Evolutionary conservation across 2,329 filamentous ascomycete genomes (phyloP).

Genomic region (Penicillium sp.): DNA sequence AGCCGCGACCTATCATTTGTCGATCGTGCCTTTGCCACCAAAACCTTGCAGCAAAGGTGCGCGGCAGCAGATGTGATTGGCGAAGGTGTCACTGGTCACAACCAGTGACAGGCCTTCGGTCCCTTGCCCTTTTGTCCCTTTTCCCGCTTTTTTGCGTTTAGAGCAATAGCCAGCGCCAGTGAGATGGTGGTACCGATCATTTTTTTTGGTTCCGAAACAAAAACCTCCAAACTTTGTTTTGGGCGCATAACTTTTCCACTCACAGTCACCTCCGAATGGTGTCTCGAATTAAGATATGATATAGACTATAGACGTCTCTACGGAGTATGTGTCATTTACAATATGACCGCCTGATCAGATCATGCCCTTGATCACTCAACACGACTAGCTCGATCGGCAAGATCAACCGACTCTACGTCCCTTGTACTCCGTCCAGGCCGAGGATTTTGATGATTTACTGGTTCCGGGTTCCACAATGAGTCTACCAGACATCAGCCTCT

Average conservation of each 20-base stretch:
- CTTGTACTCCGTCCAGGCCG: background rate
- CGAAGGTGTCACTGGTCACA: slow-evolving; percentile 4
- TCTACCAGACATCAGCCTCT: background rate
- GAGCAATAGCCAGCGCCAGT: slow-evolving; percentile 4
- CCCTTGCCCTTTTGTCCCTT: background rate
- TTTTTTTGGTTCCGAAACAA: slow-evolving; percentile 19
- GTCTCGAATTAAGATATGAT: background rate
- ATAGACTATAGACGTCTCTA: too few species aligned
- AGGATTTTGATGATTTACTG: background rate
- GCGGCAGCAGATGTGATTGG: slow-evolving; percentile 6
- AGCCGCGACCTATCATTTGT: slow-evolving; percentile 2
- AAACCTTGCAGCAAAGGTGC: background rate
- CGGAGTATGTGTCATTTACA: background rate
- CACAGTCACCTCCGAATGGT: background rate
- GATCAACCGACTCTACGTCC: background rate
- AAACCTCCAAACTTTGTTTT: background rate
- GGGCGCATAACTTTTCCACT: slow-evolving; percentile 2
- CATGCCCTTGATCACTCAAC: too few species aligned
- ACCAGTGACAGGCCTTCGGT: slow-evolving; percentile 15
- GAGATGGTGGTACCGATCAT: slow-evolving; percentile 2
- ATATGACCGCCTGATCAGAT: background rate
- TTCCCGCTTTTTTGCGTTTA: background rate
- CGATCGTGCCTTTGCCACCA: slow-evolving; percentile 9
- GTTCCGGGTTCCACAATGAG: slow-evolving; percentile 1
- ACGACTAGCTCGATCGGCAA: slow-evolving; percentile 1